Conservation (phyloP, 176 grass and related monocot species). For the Lolium perenne region DNA sequence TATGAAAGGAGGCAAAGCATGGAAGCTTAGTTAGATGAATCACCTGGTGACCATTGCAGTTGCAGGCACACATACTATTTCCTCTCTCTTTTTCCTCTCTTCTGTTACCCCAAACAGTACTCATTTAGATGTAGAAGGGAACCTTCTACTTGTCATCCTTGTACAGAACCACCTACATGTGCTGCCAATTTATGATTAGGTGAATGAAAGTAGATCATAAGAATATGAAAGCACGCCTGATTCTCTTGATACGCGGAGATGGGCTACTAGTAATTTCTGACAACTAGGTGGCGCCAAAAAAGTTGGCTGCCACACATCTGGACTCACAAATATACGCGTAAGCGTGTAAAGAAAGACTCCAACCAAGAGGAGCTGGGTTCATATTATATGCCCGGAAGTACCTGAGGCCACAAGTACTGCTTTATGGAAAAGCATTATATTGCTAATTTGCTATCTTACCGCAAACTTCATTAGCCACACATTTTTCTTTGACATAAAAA, state of each 20-base stretch:
- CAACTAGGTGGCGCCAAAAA: background rate
- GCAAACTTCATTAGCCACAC: background rate
- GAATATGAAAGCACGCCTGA: background rate
- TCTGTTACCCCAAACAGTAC: background rate
- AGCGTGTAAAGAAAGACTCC: background rate
- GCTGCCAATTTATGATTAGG: constrained; percentile 16
- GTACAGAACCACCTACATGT: background rate
- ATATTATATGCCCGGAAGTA: constrained; percentile 7
- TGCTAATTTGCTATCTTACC: background rate
- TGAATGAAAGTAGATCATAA: constrained; percentile 21
- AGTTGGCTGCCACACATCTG: background rate
- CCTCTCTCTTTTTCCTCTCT: background rate
- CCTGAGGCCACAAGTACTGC: background rate
- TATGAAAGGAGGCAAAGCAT: constrained; percentile 60
- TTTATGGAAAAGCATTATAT: constrained; percentile 21
- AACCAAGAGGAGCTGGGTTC: constrained; percentile 2
- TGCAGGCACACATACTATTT: background rate
- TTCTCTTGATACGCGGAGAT: constrained; percentile 7
- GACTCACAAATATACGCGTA: background rate
- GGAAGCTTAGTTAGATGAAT: constrained; percentile 63
- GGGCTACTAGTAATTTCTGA: constrained; percentile 4
- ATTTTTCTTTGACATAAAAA: background rate
- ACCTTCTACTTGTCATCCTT: background rate
- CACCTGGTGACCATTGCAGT: background rate
- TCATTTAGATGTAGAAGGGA: constrained; percentile 10